Percentiles rank a stretch among this genome's conserved stretches.
phyloP scores from a whole-genome alignment of 2,329 filamentous ascomycete species.

The Diaporthe eres region DNA sequence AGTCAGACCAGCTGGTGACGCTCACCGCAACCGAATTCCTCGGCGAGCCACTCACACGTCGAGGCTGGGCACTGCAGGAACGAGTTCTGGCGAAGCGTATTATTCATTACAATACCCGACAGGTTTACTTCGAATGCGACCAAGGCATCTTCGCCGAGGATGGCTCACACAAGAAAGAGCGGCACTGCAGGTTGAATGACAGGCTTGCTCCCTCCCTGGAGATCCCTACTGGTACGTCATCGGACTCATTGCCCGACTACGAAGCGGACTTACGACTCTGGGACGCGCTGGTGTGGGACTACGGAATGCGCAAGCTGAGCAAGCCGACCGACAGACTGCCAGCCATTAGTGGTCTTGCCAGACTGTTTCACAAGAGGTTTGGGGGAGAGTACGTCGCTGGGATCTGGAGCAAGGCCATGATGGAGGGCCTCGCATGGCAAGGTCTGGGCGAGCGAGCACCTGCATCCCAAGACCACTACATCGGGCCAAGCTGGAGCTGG shows the following conservation, averaged over 20 bases:
- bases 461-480: conserved; percentile 32
- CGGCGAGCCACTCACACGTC: conserved; percentile 15
- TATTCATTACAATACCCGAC: conserved; percentile 22
- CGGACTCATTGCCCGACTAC: neutral
- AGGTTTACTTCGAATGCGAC: conserved; percentile 39
- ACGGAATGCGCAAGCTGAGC: conserved; percentile 39
- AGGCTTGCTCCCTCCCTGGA: neutral
- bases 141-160: conserved; percentile 37
- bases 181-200: neutral
- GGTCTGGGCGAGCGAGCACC: conserved; percentile 18
- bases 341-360: conserved; percentile 43
- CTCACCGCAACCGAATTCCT: neutral
- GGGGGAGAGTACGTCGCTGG: conserved; percentile 42
- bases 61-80: conserved; percentile 33
- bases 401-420: conserved; percentile 41
- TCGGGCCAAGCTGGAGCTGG: conserved; percentile 45
- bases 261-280: neutral
- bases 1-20: neutral
- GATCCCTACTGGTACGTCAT: too few species aligned
- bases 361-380: conserved; percentile 32
- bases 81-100: conserved; percentile 27
- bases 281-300: conserved; percentile 10
- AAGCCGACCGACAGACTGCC: conserved; percentile 42
- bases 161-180: conserved; percentile 1
- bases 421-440: conserved; percentile 42